A percentile compares a stretch with the other conserved stretches of the same genome.
These are phyloP conservation scores for Populus hybrid DNA, from an alignment of 441 rosid species.

Conservation along the genomic window DNA sequence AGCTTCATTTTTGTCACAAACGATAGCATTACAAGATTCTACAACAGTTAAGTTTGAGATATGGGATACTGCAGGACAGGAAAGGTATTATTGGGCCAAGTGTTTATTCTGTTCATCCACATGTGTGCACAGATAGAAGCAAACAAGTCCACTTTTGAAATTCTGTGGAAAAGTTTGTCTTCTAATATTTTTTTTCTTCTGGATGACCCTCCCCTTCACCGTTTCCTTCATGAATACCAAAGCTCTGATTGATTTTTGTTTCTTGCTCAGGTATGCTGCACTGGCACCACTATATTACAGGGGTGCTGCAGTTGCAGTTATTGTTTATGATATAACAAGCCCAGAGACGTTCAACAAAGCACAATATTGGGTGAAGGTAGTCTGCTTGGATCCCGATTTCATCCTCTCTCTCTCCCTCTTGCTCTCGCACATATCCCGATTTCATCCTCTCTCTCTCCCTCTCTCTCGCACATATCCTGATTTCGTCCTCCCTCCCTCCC, in stretches of 20 bases:
- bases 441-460: too few relatives aligned
- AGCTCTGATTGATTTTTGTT: neutral
- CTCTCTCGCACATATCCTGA: neutral
- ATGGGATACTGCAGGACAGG: slow-evolving; percentile 99
- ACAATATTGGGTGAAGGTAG: slow-evolving; percentile 99
- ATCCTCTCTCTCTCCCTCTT: neutral
- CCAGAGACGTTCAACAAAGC: slow-evolving; percentile 92
- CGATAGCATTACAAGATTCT: slow-evolving; percentile 95
- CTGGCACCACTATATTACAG: slow-evolving; percentile 93
- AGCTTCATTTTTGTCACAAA: slow-evolving; percentile 96
- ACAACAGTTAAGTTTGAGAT: slow-evolving; percentile 97
- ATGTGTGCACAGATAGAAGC: neutral
- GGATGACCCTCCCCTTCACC: neutral
- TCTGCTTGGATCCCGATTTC: neutral
- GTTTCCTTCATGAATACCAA: neutral
- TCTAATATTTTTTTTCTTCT: neutral
- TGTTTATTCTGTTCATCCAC: neutral
- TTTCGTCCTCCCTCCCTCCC: neutral
- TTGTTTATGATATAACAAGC: slow-evolving; percentile 96
- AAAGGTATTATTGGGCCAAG: slow-evolving; percentile 52
- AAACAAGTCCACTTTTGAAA: neutral
- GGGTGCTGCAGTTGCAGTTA: slow-evolving; percentile 95
- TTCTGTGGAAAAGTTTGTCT: slow-evolving; percentile 6
- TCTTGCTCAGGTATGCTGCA: slow-evolving; percentile 76
- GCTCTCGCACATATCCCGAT: too few relatives aligned